phyloP scores from a whole-genome alignment of 805 yeast species.

The Pichia manshurica region DNA sequence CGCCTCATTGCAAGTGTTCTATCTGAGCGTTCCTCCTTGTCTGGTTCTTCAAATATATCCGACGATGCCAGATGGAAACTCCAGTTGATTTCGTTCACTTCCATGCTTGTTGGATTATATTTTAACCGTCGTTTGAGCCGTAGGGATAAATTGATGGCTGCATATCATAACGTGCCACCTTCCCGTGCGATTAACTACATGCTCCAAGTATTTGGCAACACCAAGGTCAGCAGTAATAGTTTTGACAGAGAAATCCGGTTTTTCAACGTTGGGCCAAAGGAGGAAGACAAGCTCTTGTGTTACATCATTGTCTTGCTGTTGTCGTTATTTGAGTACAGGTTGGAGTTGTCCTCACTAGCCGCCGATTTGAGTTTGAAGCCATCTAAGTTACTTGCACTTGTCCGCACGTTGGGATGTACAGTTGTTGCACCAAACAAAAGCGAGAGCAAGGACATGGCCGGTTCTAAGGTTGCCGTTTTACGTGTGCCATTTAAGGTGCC shows the following conservation, averaged over 20 bases:
- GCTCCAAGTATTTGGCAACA: constrained; percentile 63
- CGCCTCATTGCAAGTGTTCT: constrained; percentile 1
- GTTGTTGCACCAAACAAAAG: constrained; percentile 65
- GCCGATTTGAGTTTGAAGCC: constrained; percentile 80
- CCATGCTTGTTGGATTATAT: constrained; percentile 76
- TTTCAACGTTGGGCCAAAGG: constrained; percentile 80
- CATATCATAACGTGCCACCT: constrained; percentile 71
- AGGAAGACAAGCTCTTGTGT: constrained; percentile 82
- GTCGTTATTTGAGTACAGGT: constrained; percentile 68
- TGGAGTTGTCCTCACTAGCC: constrained; percentile 77
- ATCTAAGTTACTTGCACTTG: constrained; percentile 57
- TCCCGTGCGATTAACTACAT: constrained; percentile 67
- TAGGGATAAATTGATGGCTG: constrained; percentile 52
- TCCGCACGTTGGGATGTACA: constrained; percentile 76
- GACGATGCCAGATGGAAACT: constrained; percentile 40
- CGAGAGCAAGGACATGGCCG: constrained; percentile 62
- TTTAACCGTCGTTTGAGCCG: constrained; percentile 61
- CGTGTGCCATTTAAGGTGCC: constrained; percentile 89
- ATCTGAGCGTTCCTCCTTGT: constrained; percentile 1
- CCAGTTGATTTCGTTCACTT: constrained; percentile 72
- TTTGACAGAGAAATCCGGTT: constrained; percentile 34
- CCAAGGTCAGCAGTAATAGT: constrained; percentile 52
- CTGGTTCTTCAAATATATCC: neutral
- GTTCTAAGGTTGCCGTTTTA: constrained; percentile 74
- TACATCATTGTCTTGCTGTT: constrained; percentile 66